Percentiles rank a stretch among this genome's conserved stretches.
These are phyloP conservation scores for Suillus subaureus DNA, from an alignment of 768 basidiomycete genomes.

Conservation along the genomic window DNA sequence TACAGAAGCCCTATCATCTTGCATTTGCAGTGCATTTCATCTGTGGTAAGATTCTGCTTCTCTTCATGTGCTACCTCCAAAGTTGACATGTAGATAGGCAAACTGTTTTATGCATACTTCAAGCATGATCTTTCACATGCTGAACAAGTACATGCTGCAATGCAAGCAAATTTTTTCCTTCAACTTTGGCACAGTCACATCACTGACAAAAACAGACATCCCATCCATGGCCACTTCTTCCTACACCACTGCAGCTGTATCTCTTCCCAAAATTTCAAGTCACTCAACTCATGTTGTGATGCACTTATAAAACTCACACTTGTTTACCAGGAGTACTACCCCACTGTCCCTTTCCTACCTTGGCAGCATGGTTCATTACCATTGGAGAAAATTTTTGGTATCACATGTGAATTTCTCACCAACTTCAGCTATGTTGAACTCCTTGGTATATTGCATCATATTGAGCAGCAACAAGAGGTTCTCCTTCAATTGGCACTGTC, in stretches of 20 bases:
- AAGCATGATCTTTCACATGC: not conserved
- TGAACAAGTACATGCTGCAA: not conserved
- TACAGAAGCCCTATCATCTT: not conserved
- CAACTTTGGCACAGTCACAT: not conserved
- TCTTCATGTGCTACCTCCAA: not conserved
- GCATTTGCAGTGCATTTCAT: constrained; percentile 12
- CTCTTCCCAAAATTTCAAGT: constrained; percentile 24
- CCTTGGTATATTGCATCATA: constrained; percentile 27
- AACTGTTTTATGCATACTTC: not conserved
- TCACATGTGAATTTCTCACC: constrained; percentile 27
- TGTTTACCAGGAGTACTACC: constrained; percentile 21
- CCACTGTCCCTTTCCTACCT: constrained; percentile 26
- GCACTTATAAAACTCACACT: constrained; percentile 22
- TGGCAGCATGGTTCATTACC: constrained; percentile 27
- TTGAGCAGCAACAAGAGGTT: constrained; percentile 28
- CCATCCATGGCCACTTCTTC: constrained; percentile 20
- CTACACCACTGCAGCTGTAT: not conserved
- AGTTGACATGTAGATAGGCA: not conserved
- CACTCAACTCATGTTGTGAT: constrained; percentile 32
- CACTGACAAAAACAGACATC: not conserved
- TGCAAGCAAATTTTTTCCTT: not conserved
- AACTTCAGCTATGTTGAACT: constrained; percentile 32
- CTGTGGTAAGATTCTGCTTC: not conserved
- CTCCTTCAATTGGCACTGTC: constrained; percentile 19
- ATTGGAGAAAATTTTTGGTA: constrained; percentile 33